A percentile compares a stretch with the other conserved stretches of the same genome.
Conservation (phyloP, 768 basidiomycete species). For the Rhodosporidiobolus odoratus region DNA sequence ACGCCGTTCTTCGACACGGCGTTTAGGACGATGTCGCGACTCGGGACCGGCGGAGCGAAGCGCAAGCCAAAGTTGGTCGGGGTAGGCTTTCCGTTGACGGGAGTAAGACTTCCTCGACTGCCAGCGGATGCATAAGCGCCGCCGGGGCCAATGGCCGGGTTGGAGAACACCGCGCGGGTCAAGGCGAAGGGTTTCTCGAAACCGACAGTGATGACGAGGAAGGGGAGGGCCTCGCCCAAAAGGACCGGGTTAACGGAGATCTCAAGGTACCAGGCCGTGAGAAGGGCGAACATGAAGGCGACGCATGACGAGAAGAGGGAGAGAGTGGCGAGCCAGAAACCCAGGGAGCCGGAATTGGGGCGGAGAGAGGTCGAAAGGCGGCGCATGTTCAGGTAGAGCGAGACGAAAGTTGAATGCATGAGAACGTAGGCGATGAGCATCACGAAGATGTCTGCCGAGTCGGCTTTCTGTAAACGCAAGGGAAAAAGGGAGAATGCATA, state of each 20-base stretch:
- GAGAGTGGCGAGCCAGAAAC: conserved; percentile 50
- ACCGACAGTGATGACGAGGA: conserved; percentile 94
- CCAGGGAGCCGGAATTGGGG: conserved; percentile 27
- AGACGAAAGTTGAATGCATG: conserved; percentile 93
- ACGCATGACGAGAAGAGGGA: conserved; percentile 75
- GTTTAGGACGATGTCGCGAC: conserved; percentile 69
- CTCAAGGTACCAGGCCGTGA: conserved; percentile 64
- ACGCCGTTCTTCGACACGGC: conserved; percentile 72
- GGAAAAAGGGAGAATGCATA: neutral
- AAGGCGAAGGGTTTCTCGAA: conserved; percentile 96
- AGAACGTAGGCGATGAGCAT: conserved; percentile 88
- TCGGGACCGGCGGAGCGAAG: conserved; percentile 38
- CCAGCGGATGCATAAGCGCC: conserved; percentile 24
- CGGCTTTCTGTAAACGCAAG: conserved; percentile 62
- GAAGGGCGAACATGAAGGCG: conserved; percentile 76
- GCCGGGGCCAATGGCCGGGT: conserved; percentile 54
- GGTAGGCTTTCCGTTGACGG: conserved; percentile 7
- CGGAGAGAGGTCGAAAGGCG: conserved; percentile 52
- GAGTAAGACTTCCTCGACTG: conserved; percentile 34
- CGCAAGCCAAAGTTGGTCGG: conserved; percentile 27
- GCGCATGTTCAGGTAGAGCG: conserved; percentile 80
- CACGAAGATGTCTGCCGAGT: conserved; percentile 90
- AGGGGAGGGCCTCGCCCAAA: conserved; percentile 90
- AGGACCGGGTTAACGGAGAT: conserved; percentile 89
- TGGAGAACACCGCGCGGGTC: conserved; percentile 79